Conservation (phyloP, 768 basidiomycete genomes). For the Lactarius tabidus region DNA sequence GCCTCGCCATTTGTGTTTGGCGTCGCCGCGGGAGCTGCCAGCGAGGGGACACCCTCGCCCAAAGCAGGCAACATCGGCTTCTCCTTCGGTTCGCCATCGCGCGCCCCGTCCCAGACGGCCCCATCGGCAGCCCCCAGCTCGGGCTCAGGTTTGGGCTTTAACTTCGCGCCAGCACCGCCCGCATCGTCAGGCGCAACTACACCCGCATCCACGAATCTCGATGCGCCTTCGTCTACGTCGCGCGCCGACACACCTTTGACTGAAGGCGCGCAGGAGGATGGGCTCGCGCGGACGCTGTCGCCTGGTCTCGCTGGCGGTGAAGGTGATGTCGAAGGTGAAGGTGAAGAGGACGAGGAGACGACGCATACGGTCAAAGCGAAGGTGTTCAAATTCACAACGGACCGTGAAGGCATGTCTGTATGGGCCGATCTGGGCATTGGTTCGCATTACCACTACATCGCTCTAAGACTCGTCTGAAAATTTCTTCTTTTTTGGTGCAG, state of each 20-base stretch:
- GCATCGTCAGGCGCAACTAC: background rate
- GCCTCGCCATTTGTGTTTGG: constrained; percentile 22
- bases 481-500: constrained; percentile 33
- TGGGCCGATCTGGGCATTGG: constrained; percentile 72
- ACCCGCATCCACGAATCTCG: background rate
- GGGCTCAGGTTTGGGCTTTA: background rate
- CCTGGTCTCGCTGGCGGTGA: constrained; percentile 51
- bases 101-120: constrained; percentile 4
- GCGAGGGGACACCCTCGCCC: constrained; percentile 6
- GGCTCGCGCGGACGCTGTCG: constrained; percentile 26
- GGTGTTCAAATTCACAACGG: constrained; percentile 55
- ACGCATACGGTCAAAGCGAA: constrained; percentile 54
- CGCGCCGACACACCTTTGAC: constrained; percentile 28
- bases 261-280: constrained; percentile 28
- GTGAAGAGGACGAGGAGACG: constrained; percentile 78
- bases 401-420: constrained; percentile 40
- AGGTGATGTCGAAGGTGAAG: constrained; percentile 53
- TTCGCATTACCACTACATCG: constrained; percentile 32
- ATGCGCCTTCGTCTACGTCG: background rate
- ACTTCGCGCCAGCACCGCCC: background rate
- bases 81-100: constrained; percentile 25
- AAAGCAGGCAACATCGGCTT: constrained; percentile 21
- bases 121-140: background rate
- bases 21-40: background rate
- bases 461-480: background rate